Percentiles rank a stretch among this genome's conserved stretches.
Evolutionary conservation across 1,284 basidiomycete genomes (phyloP).

Genomic region (Pseudozyma tsukubaensis): DNA sequence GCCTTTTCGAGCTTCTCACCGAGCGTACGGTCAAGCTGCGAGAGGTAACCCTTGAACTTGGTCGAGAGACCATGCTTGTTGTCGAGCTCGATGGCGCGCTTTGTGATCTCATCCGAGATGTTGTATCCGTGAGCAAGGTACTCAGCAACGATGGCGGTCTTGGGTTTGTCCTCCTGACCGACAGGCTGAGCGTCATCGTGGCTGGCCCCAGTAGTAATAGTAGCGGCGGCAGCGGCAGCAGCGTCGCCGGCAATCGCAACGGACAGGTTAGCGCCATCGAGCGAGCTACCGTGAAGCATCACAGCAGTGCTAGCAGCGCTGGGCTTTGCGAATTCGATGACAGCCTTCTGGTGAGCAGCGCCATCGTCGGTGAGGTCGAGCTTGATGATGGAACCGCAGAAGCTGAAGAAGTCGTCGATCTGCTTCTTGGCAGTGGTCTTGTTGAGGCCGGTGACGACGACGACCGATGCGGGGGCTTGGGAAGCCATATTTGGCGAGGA

Average conservation of each 20-base stretch:
- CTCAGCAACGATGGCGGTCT: constrained; percentile 60
- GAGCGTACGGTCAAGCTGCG: constrained; percentile 56
- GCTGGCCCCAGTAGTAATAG: constrained; percentile 5
- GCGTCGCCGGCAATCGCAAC: constrained; percentile 31
- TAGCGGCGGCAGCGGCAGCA: constrained; percentile 14
- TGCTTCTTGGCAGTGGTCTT: constrained; percentile 51
- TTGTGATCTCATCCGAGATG: constrained; percentile 59
- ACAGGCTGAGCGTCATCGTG: constrained; percentile 39
- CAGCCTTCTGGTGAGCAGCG: constrained; percentile 32
- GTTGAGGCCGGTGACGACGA: constrained; percentile 52
- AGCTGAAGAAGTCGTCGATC: constrained; percentile 63
- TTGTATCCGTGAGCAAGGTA: constrained; percentile 61
- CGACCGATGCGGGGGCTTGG: constrained; percentile 23
- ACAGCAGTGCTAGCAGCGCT: constrained; percentile 56
- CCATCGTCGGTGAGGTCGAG: constrained; percentile 46
- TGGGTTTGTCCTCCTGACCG: constrained; percentile 63
- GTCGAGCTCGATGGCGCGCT: constrained; percentile 63
- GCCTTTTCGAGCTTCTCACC: constrained; percentile 50
- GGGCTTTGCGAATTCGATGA: constrained; percentile 43
- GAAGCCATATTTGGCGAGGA: constrained; percentile 19
- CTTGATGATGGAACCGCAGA: constrained; percentile 55
- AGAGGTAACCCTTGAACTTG: constrained; percentile 56
- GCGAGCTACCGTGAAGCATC: constrained; percentile 59
- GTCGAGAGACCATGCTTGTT: constrained; percentile 58
- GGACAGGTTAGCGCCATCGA: constrained; percentile 54